Evolutionary conservation across 176 grass and related monocot species (phyloP).

Genomic region (Carex pumila): DNA sequence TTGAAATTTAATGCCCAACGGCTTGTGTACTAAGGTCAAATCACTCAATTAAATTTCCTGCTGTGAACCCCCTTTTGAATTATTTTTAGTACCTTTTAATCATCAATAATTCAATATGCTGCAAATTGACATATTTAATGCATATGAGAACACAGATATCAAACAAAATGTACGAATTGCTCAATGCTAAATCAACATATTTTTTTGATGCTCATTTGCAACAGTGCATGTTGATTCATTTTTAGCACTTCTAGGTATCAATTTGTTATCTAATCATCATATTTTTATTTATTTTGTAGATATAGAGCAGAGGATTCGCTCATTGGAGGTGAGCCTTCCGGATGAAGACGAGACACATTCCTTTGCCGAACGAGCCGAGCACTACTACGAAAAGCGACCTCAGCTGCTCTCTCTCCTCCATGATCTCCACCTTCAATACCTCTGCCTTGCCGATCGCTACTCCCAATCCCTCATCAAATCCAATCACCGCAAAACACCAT

Average conservation of each 20-base stretch:
- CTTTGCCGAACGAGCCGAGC: slow-evolving; percentile 65
- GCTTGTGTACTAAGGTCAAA: slow-evolving; percentile 6
- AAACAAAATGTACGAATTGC: not conserved
- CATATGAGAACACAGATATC: too few relatives aligned
- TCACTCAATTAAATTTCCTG: not conserved
- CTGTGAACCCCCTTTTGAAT: not conserved
- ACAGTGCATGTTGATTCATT: not conserved
- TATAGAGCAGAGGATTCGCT: slow-evolving; percentile 72
- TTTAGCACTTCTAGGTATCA: too few relatives aligned
- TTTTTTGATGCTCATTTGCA: not conserved
- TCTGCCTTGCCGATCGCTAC: slow-evolving; percentile 95
- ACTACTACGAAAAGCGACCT: slow-evolving; percentile 75
- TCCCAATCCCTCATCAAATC: slow-evolving; percentile 39
- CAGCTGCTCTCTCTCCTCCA: slow-evolving; percentile 77
- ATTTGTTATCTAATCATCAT: not conserved
- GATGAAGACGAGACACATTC: slow-evolving; percentile 55
- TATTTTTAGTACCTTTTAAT: slow-evolving; percentile 5
- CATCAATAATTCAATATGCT: slow-evolving; percentile 17
- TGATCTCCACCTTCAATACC: slow-evolving; percentile 85
- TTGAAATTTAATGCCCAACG: slow-evolving; percentile 23
- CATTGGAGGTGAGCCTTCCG: slow-evolving; percentile 39
- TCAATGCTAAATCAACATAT: not conserved
- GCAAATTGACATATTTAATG: not conserved
- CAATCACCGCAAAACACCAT: not conserved
- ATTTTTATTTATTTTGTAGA: slow-evolving; percentile 27